Conservation (phyloP, 176 grass and related monocot species). For the Phoenix dactylifera region DNA sequence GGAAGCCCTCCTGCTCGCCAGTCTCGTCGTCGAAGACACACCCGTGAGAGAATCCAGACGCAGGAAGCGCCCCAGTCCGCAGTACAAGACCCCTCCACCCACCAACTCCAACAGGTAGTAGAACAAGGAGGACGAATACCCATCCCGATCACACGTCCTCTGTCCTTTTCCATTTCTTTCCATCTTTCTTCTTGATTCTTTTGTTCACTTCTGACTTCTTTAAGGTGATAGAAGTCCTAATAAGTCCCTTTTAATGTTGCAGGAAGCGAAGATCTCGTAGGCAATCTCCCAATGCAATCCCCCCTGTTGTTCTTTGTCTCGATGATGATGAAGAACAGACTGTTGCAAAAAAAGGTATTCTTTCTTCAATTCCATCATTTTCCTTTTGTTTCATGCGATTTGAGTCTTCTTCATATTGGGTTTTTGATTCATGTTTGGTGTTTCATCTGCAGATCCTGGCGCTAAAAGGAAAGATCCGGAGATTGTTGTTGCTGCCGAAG, state of each 20-base stretch:
- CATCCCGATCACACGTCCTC: no score
- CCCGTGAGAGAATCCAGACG: constrained; percentile 78
- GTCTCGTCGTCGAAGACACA: constrained; percentile 87
- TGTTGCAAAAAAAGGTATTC: constrained; percentile 1
- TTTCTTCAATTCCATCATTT: not conserved
- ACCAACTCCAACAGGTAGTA: constrained; percentile 37
- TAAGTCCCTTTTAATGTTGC: not conserved
- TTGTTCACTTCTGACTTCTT: no score
- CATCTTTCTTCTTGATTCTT: no score
- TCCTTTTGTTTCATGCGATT: no score
- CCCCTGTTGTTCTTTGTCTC: constrained; percentile 45
- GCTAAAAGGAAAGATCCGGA: constrained; percentile 23
- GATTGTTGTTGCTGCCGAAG: constrained; percentile 12
- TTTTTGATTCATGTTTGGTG: constrained; percentile 4
- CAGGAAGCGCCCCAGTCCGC: constrained; percentile 41
- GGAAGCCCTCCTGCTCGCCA: constrained; percentile 67
- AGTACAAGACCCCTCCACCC: constrained; percentile 24
- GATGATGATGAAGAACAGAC: constrained; percentile 30
- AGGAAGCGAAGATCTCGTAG: constrained; percentile 65
- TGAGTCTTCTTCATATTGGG: not conserved
- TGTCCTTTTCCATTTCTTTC: no score
- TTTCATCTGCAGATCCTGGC: constrained; percentile 8
- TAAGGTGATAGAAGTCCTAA: no score
- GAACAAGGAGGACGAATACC: no score
- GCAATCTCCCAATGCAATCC: constrained; percentile 28